phyloP scores from a whole-genome alignment of 768 basidiomycete species.

The Auricularia auricula-judae region DNA sequence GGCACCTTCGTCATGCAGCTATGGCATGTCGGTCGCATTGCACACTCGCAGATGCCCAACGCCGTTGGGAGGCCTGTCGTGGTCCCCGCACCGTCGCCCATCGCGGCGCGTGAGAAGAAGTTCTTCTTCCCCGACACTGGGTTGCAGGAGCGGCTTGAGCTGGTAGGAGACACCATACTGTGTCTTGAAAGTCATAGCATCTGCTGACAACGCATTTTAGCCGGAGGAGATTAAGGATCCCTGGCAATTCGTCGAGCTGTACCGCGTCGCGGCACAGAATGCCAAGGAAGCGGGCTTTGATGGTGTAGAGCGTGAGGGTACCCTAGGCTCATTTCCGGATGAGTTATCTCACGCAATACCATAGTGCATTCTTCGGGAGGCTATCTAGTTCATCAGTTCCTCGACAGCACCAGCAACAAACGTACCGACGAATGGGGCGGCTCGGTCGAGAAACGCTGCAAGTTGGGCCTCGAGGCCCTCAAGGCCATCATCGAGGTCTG shows the following conservation, averaged over 20 bases:
- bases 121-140: too few species aligned
- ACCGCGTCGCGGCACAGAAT: conserved; percentile 33
- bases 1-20: conserved; percentile 36
- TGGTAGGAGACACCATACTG: too few species aligned
- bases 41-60: conserved; percentile 12
- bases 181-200: too few species aligned
- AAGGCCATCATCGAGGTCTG: conserved; percentile 27
- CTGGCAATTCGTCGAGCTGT: conserved; percentile 22
- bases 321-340: too few species aligned
- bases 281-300: conserved; percentile 47
- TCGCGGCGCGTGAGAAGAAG: too few species aligned
- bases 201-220: too few species aligned
- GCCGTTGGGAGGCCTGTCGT: conserved; percentile 15
- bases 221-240: too few species aligned
- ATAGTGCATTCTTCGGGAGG: too few species aligned
- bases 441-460: conserved; percentile 27
- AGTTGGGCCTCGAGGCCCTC: conserved; percentile 28
- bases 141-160: too few species aligned
- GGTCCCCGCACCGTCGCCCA: conserved; percentile 22
- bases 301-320: conserved; percentile 31
- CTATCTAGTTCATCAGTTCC: conserved; percentile 25
- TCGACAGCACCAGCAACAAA: conserved; percentile 23
- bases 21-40: conserved; percentile 21
- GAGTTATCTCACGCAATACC: too few species aligned
- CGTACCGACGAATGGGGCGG: conserved; percentile 37